These are phyloP conservation scores for Calonectria ilicicola DNA, from an alignment of 2,329 filamentous ascomycete species.

Conservation along the genomic window DNA sequence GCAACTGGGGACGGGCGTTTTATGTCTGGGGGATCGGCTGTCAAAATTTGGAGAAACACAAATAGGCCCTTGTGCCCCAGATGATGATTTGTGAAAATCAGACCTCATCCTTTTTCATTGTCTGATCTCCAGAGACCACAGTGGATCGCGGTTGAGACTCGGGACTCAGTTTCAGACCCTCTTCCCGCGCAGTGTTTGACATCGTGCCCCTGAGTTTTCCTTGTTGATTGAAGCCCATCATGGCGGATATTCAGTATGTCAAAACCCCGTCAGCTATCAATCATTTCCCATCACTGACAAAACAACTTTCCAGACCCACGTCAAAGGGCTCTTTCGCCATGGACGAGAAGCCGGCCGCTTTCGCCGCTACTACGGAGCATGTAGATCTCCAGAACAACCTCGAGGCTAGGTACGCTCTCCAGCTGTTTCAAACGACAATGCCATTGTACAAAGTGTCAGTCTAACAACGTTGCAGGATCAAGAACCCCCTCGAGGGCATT, in stretches of 20 bases:
- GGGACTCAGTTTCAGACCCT: conserved; percentile 10
- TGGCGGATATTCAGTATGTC: conserved; percentile 39
- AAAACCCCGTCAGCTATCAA: background rate
- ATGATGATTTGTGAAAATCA: background rate
- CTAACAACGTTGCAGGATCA: conserved; percentile 49
- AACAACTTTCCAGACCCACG: conserved; percentile 1
- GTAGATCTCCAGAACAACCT: conserved; percentile 54
- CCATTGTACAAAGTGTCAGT: background rate
- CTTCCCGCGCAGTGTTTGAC: conserved; percentile 21
- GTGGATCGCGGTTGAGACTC: conserved; percentile 3
- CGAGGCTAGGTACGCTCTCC: conserved; percentile 55
- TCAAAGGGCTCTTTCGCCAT: conserved; percentile 30
- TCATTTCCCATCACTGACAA: conserved; percentile 1
- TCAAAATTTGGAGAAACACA: conserved; percentile 8
- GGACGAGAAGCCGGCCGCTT: conserved; percentile 44
- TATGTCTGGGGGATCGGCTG: background rate
- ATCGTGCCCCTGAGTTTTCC: background rate
- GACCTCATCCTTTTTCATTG: conserved; percentile 18
- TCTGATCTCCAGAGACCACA: background rate
- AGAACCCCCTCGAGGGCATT: conserved; percentile 62
- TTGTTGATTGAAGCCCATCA: conserved; percentile 29
- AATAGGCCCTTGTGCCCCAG: conserved; percentile 16
- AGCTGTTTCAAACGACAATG: background rate
- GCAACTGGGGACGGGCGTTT: background rate
- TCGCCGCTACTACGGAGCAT: conserved; percentile 41